Base-by-base conservation (phyloP, 371 early-diverging fungal genomes). In the Mortierella sp. region DNA sequence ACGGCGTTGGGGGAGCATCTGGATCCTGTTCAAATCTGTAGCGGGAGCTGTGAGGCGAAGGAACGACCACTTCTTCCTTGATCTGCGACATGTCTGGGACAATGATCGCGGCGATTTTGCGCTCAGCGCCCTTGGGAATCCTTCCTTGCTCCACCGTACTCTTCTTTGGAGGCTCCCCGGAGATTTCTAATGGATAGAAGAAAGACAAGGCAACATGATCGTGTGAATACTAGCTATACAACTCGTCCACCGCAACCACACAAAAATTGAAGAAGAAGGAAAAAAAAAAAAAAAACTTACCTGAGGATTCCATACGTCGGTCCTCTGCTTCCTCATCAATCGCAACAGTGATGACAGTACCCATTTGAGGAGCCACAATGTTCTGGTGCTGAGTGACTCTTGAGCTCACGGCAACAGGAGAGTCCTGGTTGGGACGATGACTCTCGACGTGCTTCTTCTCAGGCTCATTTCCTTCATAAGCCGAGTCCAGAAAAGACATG, bases 381-480 rank as follows among this genome's bases (percentile, higher is more conserved):
- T 63, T 58, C 24, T 63, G 58, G 44, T 67, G 73, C 13, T 67
- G 63, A 28, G 67, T 62, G 10, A 31, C 55, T 22, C 47, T 34
- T 6, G 37, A 53, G 22, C 67, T 73, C 41, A 43, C 22, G 13
- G 54, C 63, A 13, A 66, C 73, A 21, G 73, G 62, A 37, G 67
- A 62, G 53, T 73, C 67, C 31, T 73, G 73, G 46, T 25, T 58
- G 21, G 67, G 5, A 5, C 73, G 62, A 44, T 59, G 48, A 19
- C 39, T 16, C 12, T 57, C 54, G 13, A n/a, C 14, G 13, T 34
- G 34, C 40, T 56, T 48, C 21, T 31, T 54, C 12, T 67, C 67
- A 29, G 63, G 25, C n/a, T 67, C 73, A 27, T 62, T 51, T 13
- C 63, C 67, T 47, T 73, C 73, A 28, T 73, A 73, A 1, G 37